Base-by-base conservation (phyloP, 805 yeast genomes). In the Hagleromyces aurorensis region DNA sequence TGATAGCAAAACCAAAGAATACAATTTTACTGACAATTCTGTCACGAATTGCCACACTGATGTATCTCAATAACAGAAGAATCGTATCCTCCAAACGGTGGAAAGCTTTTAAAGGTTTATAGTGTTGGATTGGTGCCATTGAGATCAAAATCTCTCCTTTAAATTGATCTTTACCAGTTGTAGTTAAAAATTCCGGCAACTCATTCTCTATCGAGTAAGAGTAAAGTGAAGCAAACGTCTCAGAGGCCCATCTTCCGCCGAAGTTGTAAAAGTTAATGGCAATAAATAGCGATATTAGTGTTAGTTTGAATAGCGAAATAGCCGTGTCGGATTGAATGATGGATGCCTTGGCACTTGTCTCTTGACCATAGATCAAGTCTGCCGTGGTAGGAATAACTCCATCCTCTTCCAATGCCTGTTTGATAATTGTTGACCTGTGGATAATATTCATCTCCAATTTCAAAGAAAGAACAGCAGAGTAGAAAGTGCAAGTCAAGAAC, bases 401-500 rank as follows among this genome's bases (percentile, higher is more conserved):
- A 47, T 87, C 97, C 51, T 89, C 97, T 61, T 86, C 91, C 41
- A 87, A 65, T 14, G 82, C 85, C 36, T 72, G 74, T 48, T 78
- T 76, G 53, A 85, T 70, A 36, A 74, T 72, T 35, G 82, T 75
- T 28, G 84, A 79, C 40, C 84, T 75, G 58, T 86, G 83, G 32
- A 89, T 91, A 39, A 82, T 68, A 52, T 74, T 76, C 54, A 87
- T 83, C 58, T 91, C 96, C 30, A 89, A 75, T 59, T 87, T 87
- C 57, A 87, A 67, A 2, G 94, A 76, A 43, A 89, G 69, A 30
- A 83, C 72, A 3, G 94, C 85, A 9, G 91, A 67, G 55, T 69
- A 86, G 56, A 85, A 85, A 1, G 95, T 82, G 48, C 75, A 72
- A 13, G 83, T 73, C 52, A 83, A 67, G 24, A 82, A 38, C 36